Base-by-base conservation (phyloP, 2,329 filamentous ascomycete species). In the Myrmaecium sp. region DNA sequence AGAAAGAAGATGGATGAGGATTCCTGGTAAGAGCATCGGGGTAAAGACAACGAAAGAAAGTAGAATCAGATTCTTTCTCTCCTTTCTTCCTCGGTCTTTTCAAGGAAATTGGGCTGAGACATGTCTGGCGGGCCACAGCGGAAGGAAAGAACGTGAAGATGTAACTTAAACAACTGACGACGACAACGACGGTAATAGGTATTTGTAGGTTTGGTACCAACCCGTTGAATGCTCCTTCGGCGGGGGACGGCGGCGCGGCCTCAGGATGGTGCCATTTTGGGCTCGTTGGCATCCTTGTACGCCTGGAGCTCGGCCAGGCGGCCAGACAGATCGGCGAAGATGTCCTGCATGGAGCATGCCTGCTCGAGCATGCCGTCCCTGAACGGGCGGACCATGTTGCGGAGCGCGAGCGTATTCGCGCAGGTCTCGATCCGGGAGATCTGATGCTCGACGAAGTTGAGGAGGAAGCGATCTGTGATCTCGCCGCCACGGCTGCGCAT, bases 391-490 rank as follows among this genome's bases (percentile, higher is more conserved):
- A 81, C 69, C 50, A 91, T 67, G 50, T 92, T 76, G 25, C 86
- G 75, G 41, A 93, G 60, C 8, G 71, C 61, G 26, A 94, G 65
- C 1, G 80, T 82, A 17, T 76, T 78, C 39, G 84, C 67, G 45
- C 80, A 89, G 27, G 80, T 75, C 72, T 98, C 89, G 48, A 98
- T 91, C 43, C 89, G 72, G 48, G 79, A 84, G 39, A 98, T 78
- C 63, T 94, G 83, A 47, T 95, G 84, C 48, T 92, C 84, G 50
- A 95, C 67, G 43, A 98, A 82, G 43, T 81, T 83, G 30, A 92
- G 56, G 52, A 95, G 58, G 52, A 92, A 86, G 28, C 70, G 64
- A 59, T 95, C 89, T 15, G 84, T 82, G 28, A 94, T 69, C 47
- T 94, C 83, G 7, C 81, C 82, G 26, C 79, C 81, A 21, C 74